Evolutionary conservation across 2,329 filamentous ascomycete species (phyloP).

Genomic region (Cytospora mali): DNA sequence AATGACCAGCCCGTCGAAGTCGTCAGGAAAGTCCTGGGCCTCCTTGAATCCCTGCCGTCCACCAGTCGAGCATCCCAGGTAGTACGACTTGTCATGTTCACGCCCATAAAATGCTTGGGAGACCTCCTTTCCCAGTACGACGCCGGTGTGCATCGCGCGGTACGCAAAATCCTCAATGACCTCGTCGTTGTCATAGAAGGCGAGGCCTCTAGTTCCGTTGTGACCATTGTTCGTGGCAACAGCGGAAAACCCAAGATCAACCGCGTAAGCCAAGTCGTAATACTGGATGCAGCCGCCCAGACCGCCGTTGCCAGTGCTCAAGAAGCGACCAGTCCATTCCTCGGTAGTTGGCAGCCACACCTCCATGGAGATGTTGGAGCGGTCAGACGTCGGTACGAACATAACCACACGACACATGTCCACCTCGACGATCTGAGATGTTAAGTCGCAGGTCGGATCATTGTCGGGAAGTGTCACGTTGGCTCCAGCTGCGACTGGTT

Average conservation of each 20-base stretch:
- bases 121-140: slow-evolving; percentile 50
- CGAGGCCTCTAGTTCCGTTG: slow-evolving; percentile 42
- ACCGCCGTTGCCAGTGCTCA: slow-evolving; percentile 53
- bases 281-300: slow-evolving; percentile 51
- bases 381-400: slow-evolving; percentile 36
- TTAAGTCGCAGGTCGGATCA: slow-evolving; percentile 41
- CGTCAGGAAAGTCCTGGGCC: slow-evolving; percentile 53
- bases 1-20: slow-evolving; percentile 60
- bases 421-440: slow-evolving; percentile 30
- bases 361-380: slow-evolving; percentile 49
- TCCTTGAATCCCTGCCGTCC: slow-evolving; percentile 60
- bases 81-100: slow-evolving; percentile 52
- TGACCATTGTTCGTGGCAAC: slow-evolving; percentile 55
- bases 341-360: slow-evolving; percentile 46
- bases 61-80: slow-evolving; percentile 60
- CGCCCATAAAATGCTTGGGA: slow-evolving; percentile 50
- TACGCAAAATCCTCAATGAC: slow-evolving; percentile 42
- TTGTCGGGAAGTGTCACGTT: slow-evolving; percentile 43
- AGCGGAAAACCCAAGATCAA: slow-evolving; percentile 45
- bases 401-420: slow-evolving; percentile 38
- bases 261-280: slow-evolving; percentile 46
- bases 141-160: slow-evolving; percentile 50
- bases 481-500: slow-evolving; percentile 43
- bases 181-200: slow-evolving; percentile 42
- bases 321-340: slow-evolving; percentile 48